A percentile compares a stretch with the other conserved stretches of the same genome.
These are phyloP conservation scores for Globisporangium ultimum DNA, from an alignment of 352 stramenopile genomes.

Conservation along the genomic window DNA sequence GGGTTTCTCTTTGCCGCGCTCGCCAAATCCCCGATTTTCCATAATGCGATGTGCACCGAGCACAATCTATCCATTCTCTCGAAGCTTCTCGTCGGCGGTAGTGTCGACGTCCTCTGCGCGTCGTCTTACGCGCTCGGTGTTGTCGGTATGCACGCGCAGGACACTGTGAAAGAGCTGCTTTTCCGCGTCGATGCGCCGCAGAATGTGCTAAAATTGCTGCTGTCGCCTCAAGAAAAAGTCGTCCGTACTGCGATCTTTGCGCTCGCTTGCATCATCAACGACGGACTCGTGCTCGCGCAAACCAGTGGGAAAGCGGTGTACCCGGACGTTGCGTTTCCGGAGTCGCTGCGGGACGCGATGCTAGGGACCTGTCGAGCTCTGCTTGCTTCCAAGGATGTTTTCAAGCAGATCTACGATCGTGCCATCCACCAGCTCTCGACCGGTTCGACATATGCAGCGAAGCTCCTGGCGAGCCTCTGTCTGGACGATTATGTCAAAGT, in stretches of 20 bases:
- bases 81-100: constrained; percentile 60
- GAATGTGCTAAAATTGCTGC: constrained; percentile 50
- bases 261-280: constrained; percentile 30
- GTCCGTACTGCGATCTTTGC: constrained; percentile 45
- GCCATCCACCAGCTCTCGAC: constrained; percentile 15
- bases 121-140: constrained; percentile 53
- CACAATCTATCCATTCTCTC: constrained; percentile 61
- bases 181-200: constrained; percentile 45
- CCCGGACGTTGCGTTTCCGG: not conserved
- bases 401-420: constrained; percentile 21
- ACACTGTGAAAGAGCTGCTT: constrained; percentile 37
- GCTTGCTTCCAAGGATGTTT: constrained; percentile 12
- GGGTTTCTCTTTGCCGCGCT: constrained; percentile 63
- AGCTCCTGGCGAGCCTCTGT: constrained; percentile 31
- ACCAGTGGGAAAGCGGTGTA: constrained; percentile 6
- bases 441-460: constrained; percentile 37
- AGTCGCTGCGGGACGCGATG: constrained; percentile 21
- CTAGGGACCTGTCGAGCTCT: constrained; percentile 15
- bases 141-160: constrained; percentile 32
- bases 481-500: constrained; percentile 18
- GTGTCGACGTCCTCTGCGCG: constrained; percentile 41
- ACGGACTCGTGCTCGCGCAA: constrained; percentile 20
- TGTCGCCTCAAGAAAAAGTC: constrained; percentile 28
- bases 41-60: constrained; percentile 39
- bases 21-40: constrained; percentile 44